phyloP scores from a whole-genome alignment of 2,329 filamentous ascomycete species.

The Aspergillus hiratsukae region DNA sequence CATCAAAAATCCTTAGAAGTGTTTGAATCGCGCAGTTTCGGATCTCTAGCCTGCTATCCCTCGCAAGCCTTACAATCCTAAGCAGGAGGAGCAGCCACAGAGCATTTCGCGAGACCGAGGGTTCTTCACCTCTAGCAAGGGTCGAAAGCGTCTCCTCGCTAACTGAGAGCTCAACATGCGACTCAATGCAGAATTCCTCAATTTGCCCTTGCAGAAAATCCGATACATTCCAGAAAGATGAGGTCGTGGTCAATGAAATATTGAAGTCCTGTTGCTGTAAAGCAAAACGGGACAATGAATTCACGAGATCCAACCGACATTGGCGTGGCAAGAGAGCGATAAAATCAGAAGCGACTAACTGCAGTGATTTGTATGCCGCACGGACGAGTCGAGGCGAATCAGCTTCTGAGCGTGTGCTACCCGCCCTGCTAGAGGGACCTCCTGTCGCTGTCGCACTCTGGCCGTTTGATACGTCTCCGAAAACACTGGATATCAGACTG shows the following conservation, averaged over 20 bases:
- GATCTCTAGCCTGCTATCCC: constrained; percentile 37
- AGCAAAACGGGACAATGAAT: constrained; percentile 85
- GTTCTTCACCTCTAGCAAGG: constrained; percentile 56
- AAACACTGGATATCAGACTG: constrained; percentile 77
- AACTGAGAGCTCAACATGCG: constrained; percentile 40
- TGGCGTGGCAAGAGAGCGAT: constrained; percentile 65
- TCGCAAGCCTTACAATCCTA: constrained; percentile 36
- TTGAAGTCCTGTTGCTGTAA: constrained; percentile 89
- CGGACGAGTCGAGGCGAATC: constrained; percentile 71
- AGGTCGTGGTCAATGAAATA: constrained; percentile 89
- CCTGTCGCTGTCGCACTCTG: constrained; percentile 21
- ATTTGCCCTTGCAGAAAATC: constrained; percentile 66
- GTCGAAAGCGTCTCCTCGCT: constrained; percentile 54
- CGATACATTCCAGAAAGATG: constrained; percentile 92
- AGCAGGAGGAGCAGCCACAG: constrained; percentile 35
- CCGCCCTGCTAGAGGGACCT: constrained; percentile 8
- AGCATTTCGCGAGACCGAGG: constrained; percentile 51
- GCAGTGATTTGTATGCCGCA: constrained; percentile 81
- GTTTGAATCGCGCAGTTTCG: constrained; percentile 75
- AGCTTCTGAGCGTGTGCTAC: constrained; percentile 22
- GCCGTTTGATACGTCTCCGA: constrained; percentile 47
- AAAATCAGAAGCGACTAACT: constrained; percentile 94
- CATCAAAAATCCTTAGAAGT: constrained; percentile 83
- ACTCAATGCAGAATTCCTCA: constrained; percentile 37
- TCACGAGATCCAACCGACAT: constrained; percentile 73